These are phyloP conservation scores for Lenwebbia sp. DNA, from an alignment of 345 rosid species.

Conservation along the genomic window DNA sequence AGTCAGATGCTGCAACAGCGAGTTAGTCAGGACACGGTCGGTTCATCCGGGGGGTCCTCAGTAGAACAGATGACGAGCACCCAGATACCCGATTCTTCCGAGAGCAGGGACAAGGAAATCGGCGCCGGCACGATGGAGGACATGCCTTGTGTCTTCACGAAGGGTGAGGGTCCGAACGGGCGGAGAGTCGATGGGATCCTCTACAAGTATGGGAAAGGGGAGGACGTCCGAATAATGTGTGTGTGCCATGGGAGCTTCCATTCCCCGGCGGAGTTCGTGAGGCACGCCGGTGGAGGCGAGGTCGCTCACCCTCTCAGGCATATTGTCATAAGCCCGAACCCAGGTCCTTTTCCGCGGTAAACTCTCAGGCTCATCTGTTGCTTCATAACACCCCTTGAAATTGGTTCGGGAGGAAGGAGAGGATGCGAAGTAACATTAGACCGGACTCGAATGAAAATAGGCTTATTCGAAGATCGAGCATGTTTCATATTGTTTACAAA, in stretches of 20 bases:
- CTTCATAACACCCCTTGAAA: not conserved
- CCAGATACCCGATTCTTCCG: not conserved
- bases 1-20: not conserved
- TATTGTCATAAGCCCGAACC: conserved; percentile 25
- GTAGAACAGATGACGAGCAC: not conserved
- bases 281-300: conserved; percentile 34
- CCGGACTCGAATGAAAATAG: not conserved
- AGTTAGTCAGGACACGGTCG: not conserved
- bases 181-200: conserved; percentile 37
- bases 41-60: not conserved
- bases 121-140: conserved; percentile 17
- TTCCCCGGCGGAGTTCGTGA: conserved; percentile 42
- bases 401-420: not conserved
- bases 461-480: not conserved
- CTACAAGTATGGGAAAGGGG: conserved; percentile 37
- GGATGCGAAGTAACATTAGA: not conserved
- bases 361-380: not conserved
- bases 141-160: conserved; percentile 39
- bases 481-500: not conserved
- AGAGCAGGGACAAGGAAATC: conserved; percentile 6
- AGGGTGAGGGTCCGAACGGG: conserved; percentile 34
- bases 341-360: not conserved
- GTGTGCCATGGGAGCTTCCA: conserved; percentile 42
- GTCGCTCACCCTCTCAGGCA: conserved; percentile 34
- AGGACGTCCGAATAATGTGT: conserved; percentile 41